Base-by-base conservation (phyloP, 768 basidiomycete genomes). In the Russula sp. region DNA sequence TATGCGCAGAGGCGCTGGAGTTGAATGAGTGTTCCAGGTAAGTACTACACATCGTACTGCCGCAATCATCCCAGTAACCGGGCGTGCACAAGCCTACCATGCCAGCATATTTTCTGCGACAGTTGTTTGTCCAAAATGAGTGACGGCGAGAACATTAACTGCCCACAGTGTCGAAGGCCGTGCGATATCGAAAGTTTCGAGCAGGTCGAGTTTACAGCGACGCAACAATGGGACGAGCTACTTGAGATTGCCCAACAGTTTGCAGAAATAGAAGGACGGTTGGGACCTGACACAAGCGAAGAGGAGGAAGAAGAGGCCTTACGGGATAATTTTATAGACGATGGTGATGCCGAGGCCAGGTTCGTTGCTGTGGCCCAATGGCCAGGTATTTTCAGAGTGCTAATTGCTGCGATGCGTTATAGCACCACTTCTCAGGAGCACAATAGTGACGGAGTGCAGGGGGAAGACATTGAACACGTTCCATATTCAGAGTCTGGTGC, bases 51-150 rank as follows among this genome's bases (percentile, higher is more conserved):
- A 42, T 41, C 42, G 42, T 29, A 29, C 35, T 25, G 53, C n/a
- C 25, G 25, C 29, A 11, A 36, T 35, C 14, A 11, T 11, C 32
- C n/a, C n/a, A 22, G 22, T 50, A 41, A 54, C 43, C 11, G 16
- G 18, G 29, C 49, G 13, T n/a, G 5, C 16, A 18, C 14, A 6
- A 82, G 80, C 49, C 69, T 78, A 25, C 66, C 70, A 7, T 81
- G 81, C 67, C 70, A 79, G 47, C 81, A 82, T 65, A 65, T 75
- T 8, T 66, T 78, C 41, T 81, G 80, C 65, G 65, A 75, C 50
- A 67, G 59, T 6, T 80, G 79, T 58, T 61, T 78, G 18, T 65
- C 70, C 9, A 36, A 69, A 38, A 65, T 77, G 22, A 63, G 69
- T 51, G 47, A 53, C 5, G 67, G 62, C 14, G 75, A 75, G 45